These are phyloP conservation scores for Acacia concinna DNA, from an alignment of 331 rosid species.

Conservation along the genomic window DNA sequence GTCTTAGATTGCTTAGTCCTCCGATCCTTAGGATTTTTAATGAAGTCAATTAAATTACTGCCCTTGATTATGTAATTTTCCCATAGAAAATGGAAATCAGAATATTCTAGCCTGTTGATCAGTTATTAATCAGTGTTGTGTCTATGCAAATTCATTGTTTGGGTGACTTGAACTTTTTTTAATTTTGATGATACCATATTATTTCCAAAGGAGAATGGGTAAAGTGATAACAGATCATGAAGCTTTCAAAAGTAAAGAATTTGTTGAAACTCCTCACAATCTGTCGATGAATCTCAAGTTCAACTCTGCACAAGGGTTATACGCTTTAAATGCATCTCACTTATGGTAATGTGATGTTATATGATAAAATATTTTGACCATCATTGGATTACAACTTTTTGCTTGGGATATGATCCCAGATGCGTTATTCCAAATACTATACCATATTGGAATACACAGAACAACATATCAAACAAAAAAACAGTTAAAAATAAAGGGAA, in stretches of 20 bases:
- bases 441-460: too few relatives aligned
- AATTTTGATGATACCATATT: background rate
- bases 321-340: background rate
- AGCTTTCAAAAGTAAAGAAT: background rate
- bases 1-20: too few relatives aligned
- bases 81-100: too few relatives aligned
- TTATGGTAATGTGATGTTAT: background rate
- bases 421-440: too few relatives aligned
- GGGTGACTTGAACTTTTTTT: background rate
- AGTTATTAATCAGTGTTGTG: too few relatives aligned
- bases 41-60: too few relatives aligned
- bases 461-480: too few relatives aligned
- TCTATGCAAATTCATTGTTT: background rate
- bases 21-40: too few relatives aligned
- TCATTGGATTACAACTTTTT: background rate
- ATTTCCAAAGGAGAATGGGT: background rate
- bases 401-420: too few relatives aligned
- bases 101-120: too few relatives aligned
- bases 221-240: background rate
- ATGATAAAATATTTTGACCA: background rate
- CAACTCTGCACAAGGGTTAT: background rate
- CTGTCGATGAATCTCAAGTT: background rate
- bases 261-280: background rate
- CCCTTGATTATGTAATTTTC: too few relatives aligned
- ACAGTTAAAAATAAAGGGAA: too few relatives aligned